Percentiles rank a stretch among this genome's conserved stretches.
Conservation (phyloP, 2,329 filamentous ascomycete species). For the Penicillium decumbens region DNA sequence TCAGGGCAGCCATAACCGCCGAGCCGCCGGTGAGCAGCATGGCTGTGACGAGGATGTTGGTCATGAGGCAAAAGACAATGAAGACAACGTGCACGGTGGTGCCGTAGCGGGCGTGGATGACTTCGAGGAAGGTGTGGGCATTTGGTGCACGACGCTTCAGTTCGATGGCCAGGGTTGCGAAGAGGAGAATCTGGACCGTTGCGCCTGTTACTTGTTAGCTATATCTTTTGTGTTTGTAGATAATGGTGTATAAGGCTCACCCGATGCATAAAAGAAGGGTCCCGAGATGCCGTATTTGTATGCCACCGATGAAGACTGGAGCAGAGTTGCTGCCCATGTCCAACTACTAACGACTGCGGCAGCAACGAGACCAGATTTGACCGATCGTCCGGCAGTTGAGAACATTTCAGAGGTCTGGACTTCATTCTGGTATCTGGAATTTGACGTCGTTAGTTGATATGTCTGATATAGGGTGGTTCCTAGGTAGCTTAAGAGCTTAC, state of each 20-base stretch:
- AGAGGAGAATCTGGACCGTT: conserved; percentile 81
- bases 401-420: conserved; percentile 91
- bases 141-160: conserved; percentile 82
- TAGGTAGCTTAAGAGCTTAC: conserved; percentile 28
- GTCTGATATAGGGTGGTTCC: neutral
- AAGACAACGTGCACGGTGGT: conserved; percentile 68
- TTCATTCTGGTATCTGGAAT: conserved; percentile 58
- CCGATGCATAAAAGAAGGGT: conserved; percentile 63
- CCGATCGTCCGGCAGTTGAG: conserved; percentile 78
- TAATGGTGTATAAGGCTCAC: conserved; percentile 33
- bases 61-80: conserved; percentile 75
- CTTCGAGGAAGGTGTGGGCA: conserved; percentile 79
- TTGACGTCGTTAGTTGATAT: neutral
- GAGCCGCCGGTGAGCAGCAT: conserved; percentile 84
- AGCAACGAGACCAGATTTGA: conserved; percentile 83
- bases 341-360: conserved; percentile 88
- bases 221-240: conserved; percentile 19
- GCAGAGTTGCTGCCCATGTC: conserved; percentile 84
- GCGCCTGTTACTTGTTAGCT: conserved; percentile 60
- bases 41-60: conserved; percentile 80
- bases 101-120: conserved; percentile 76
- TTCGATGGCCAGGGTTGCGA: conserved; percentile 85
- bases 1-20: conserved; percentile 66
- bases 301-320: conserved; percentile 75
- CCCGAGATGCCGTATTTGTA: conserved; percentile 70